A percentile compares a stretch with the other conserved stretches of the same genome.
These are phyloP conservation scores for Lepraria neglecta DNA, from an alignment of 495 filamentous ascomycete genomes.

Conservation along the genomic window DNA sequence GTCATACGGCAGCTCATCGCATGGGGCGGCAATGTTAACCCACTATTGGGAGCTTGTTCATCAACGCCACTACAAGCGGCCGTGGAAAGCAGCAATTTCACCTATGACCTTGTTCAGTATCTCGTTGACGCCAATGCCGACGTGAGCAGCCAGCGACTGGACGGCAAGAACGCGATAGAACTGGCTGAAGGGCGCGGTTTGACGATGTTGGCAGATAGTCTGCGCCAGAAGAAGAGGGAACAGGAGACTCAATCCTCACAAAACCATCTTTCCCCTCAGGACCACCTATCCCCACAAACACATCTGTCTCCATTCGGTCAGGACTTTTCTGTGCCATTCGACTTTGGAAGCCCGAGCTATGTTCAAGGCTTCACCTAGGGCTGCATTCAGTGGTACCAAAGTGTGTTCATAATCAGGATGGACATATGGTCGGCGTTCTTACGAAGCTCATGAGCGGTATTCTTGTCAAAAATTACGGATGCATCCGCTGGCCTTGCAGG, in stretches of 20 bases:
- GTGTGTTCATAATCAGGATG: not conserved
- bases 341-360: not conserved
- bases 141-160: not conserved
- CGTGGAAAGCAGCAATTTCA: slow-evolving; percentile 7
- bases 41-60: not conserved
- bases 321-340: not conserved
- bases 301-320: not conserved
- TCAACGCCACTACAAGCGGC: slow-evolving; percentile 14
- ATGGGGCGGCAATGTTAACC: not conserved
- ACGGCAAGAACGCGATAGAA: slow-evolving; percentile 7
- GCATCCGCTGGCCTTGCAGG: too few relatives aligned
- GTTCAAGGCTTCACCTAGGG: not conserved
- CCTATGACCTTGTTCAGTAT: slow-evolving; percentile 3
- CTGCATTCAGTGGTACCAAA: not conserved
- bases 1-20: not conserved
- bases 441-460: too few relatives aligned
- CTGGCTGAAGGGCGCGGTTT: not conserved
- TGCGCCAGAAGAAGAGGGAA: slow-evolving; percentile 1
- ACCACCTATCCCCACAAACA: not conserved
- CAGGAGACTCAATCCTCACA: not conserved
- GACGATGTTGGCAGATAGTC: not conserved
- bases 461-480: too few relatives aligned
- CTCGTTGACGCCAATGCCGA: not conserved
- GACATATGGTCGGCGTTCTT: not conserved
- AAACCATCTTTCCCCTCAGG: not conserved